Evolutionary conservation across 163 green algal species (phyloP).

Genomic region (Prototheca cutis): DNA sequence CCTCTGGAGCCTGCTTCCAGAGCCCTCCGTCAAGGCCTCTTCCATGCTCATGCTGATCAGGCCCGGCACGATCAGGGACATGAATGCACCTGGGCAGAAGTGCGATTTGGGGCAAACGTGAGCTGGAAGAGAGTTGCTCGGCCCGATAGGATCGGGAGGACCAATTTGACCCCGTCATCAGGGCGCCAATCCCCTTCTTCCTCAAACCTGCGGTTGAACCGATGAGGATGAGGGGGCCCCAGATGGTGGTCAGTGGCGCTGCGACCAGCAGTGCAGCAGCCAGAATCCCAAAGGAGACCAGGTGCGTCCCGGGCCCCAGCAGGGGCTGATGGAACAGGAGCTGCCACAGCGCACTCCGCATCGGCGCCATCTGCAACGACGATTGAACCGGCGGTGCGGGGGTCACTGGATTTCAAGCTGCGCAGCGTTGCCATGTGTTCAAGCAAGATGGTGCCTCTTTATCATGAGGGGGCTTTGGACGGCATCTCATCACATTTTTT

Average conservation of each 20-base stretch:
- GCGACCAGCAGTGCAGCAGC: slow-evolving; percentile 6
- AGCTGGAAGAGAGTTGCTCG: not conserved
- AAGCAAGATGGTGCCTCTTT: not conserved
- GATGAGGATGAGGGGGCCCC: slow-evolving; percentile 17
- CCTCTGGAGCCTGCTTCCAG: not conserved
- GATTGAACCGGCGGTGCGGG: not conserved
- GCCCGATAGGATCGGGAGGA: not conserved
- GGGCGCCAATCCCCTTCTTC: not conserved
- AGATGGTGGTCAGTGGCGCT: slow-evolving; percentile 19
- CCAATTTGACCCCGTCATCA: not conserved
- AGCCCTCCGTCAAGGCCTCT: slow-evolving; percentile 10
- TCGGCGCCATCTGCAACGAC: slow-evolving; percentile 10
- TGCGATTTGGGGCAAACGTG: not conserved
- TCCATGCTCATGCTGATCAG: slow-evolving; percentile 9
- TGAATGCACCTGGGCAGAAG: slow-evolving; percentile 9
- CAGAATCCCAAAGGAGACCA: slow-evolving; percentile 18
- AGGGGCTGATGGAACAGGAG: slow-evolving; percentile 23
- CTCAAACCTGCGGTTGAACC: slow-evolving; percentile 18
- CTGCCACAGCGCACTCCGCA: slow-evolving; percentile 18
- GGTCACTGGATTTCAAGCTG: not conserved
- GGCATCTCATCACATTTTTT: not conserved
- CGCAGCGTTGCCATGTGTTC: not conserved
- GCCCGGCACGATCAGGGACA: slow-evolving; percentile 20
- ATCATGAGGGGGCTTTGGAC: not conserved
- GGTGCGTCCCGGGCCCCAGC: not conserved